A percentile compares a stretch with the other conserved stretches of the same genome.
These are phyloP conservation scores for Fusarium sp. DNA, from an alignment of 2,329 filamentous ascomycete genomes.

Conservation along the genomic window DNA sequence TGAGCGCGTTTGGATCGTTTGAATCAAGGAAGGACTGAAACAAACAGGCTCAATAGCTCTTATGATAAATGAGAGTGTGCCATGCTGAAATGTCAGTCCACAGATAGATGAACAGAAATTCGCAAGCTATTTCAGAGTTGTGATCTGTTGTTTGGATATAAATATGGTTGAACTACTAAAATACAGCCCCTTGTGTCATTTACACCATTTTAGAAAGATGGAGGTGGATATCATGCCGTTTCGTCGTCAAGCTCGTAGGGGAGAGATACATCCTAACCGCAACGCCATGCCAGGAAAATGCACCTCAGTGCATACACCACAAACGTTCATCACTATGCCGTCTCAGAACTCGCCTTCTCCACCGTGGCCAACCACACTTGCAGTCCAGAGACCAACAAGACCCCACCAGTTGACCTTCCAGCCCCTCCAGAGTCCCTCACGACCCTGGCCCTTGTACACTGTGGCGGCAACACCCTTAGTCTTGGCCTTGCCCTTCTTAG, in stretches of 20 bases:
- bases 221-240: conserved; percentile 57
- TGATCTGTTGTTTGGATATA: conserved; percentile 30
- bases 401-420: conserved; percentile 86
- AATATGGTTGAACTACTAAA: conserved; percentile 44
- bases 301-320: conserved; percentile 40
- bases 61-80: neutral
- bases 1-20: neutral
- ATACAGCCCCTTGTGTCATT: conserved; percentile 26
- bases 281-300: conserved; percentile 53
- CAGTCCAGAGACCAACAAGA: conserved; percentile 79
- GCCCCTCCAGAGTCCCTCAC: conserved; percentile 76
- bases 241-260: conserved; percentile 56
- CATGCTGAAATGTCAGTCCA: neutral
- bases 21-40: neutral
- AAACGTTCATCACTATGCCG: conserved; percentile 28
- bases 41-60: neutral
- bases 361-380: conserved; percentile 71
- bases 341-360: conserved; percentile 71
- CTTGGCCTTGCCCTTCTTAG: conserved; percentile 52
- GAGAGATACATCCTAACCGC: conserved; percentile 51
- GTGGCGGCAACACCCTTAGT: conserved; percentile 50
- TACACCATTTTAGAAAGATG: conserved; percentile 40
- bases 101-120: neutral
- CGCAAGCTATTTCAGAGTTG: conserved; percentile 28
- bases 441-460: conserved; percentile 72